Percentiles rank a stretch among this genome's conserved stretches.
Evolutionary conservation across 176 grass and related monocot species (phyloP).

Genomic region (Canna indica): DNA sequence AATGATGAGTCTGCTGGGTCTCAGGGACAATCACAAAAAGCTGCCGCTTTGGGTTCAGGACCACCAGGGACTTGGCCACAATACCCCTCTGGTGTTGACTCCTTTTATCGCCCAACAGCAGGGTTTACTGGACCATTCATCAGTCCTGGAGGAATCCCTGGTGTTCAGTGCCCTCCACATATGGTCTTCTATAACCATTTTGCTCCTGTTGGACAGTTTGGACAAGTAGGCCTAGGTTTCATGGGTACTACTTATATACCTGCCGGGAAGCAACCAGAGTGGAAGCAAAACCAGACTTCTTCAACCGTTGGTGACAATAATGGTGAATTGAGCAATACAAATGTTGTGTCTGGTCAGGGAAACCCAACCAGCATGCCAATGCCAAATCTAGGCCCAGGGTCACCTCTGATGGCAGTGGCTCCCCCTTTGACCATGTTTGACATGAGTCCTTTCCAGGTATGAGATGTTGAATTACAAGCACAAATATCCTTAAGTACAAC

Average conservation of each 20-base stretch:
- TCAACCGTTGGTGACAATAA: constrained; percentile 41
- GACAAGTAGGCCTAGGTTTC: constrained; percentile 90
- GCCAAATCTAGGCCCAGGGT: constrained; percentile 55
- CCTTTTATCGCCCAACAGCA: constrained; percentile 72
- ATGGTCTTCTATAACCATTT: constrained; percentile 99
- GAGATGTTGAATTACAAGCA: not conserved
- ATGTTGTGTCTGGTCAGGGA: constrained; percentile 51
- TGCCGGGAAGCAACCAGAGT: constrained; percentile 80
- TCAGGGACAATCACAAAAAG: constrained; percentile 68
- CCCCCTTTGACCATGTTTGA: constrained; percentile 85
- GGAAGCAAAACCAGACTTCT: constrained; percentile 65
- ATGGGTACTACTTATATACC: constrained; percentile 85
- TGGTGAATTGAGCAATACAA: constrained; percentile 54
- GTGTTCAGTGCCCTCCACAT: constrained; percentile 76
- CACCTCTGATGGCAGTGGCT: constrained; percentile 75
- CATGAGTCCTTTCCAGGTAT: constrained; percentile 91
- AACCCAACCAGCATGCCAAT: constrained; percentile 42
- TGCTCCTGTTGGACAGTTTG: constrained; percentile 73
- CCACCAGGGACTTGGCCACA: constrained; percentile 64
- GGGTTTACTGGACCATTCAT: constrained; percentile 82
- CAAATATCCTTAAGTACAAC: not conserved
- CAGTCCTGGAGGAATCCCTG: constrained; percentile 72
- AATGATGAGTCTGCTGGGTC: constrained; percentile 58
- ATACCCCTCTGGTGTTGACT: constrained; percentile 60
- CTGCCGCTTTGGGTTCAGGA: constrained; percentile 40